Evolutionary conservation across 371 early-diverging fungal species (phyloP), one percentile per base, ranked within the genome.

Genomic region (Mucor velutinosus): DNA sequence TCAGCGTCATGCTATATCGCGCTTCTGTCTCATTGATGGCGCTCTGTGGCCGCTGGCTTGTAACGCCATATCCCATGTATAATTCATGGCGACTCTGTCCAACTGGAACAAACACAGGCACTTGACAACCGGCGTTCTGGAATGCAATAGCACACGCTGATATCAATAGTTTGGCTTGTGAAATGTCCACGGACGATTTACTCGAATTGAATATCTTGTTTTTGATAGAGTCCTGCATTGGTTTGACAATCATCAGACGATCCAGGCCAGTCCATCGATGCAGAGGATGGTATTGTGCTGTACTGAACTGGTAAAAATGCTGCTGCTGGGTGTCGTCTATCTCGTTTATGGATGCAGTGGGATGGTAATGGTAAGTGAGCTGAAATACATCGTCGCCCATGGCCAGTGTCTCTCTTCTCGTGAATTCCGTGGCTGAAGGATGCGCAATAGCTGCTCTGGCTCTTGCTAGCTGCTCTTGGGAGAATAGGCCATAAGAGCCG

Each of bases 61-160:
- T 62, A 17, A 86, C 73, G 65, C 83, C 80, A 45, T 85, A 83
- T 1, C 93, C 95, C 3, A 78, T 81, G 68, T 86, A 94, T 67
- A 91, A 74, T 17, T 66, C 72, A 69, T 87, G 85, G 68, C 91
- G 84, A 8, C 79, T 71, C 15, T 90, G 89, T 10, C 92, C 93
- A 4, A 86, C 85, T 0, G 91, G 92, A 7, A 92, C 85, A 81
- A 94, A 94, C 11, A 88, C 87, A 19, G 95, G 93, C 29, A 93
- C 76, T 32, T 73, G 76, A 71, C 94, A 94, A 14, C 80, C 85
- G 2, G 83, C 86, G 71, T 92, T 92, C 55, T 88, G 87, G 57
- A 92, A 82, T 0, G 94, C 94, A 30, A 93, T 85, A 17, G 87
- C 83, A 69, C 93, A 87, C 5, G 93, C 87, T 0, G 93, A 92